Conservation (phyloP, 1,284 basidiomycete species). For the Ganoderma lingzhi region DNA sequence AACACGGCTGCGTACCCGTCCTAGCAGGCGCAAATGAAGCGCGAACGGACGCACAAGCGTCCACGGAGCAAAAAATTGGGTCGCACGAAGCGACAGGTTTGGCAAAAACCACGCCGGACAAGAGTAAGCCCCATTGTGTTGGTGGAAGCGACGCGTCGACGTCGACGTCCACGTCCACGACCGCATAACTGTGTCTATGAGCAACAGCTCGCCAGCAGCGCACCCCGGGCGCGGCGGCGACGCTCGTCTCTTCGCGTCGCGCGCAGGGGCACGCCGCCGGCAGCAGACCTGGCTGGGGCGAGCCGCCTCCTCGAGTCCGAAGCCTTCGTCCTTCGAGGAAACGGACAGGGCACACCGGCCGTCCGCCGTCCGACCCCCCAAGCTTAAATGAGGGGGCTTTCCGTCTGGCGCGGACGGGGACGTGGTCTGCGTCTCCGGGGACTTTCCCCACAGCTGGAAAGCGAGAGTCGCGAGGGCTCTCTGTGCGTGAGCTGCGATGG, state of each 20-base stretch:
- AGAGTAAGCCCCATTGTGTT: constrained; percentile 94
- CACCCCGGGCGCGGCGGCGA: constrained; percentile 45
- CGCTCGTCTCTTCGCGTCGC: constrained; percentile 82
- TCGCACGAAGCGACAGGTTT: constrained; percentile 39
- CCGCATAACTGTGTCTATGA: constrained; percentile 90
- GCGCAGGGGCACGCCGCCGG: constrained; percentile 42
- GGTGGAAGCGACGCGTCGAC: not conserved
- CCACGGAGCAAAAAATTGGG: constrained; percentile 57
- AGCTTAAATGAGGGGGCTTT: constrained; percentile 75
- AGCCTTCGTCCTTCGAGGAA: constrained; percentile 12
- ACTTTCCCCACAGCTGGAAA: constrained; percentile 86
- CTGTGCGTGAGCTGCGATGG: constrained; percentile 83
- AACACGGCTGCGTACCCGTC: not conserved
- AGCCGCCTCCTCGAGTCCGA: constrained; percentile 40
- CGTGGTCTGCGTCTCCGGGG: constrained; percentile 83
- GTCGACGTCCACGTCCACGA: constrained; percentile 52
- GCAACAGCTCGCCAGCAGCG: constrained; percentile 61
- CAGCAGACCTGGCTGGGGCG: constrained; percentile 66
- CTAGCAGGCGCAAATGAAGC: no score
- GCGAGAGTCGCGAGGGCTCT: constrained; percentile 48
- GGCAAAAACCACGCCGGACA: constrained; percentile 48
- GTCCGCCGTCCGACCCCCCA: constrained; percentile 51
- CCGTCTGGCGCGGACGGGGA: constrained; percentile 69
- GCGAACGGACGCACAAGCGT: constrained; percentile 36
- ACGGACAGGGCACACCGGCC: constrained; percentile 47